These are phyloP conservation scores for Tulasnella sp. DNA, from an alignment of 768 basidiomycete genomes.

Conservation along the genomic window DNA sequence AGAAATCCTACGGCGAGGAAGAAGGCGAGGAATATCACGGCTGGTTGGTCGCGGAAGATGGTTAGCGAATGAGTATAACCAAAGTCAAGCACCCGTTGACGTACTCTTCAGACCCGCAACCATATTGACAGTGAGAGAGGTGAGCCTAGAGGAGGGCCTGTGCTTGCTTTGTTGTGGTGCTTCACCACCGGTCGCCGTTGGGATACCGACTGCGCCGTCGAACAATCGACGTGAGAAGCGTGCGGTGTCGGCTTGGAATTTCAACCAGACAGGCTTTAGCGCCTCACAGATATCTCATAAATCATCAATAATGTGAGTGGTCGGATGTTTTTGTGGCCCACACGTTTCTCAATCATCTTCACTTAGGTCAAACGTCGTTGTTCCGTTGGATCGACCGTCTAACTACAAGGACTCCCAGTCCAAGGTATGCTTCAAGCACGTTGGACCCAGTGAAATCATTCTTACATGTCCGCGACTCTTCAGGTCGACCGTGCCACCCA, in stretches of 20 bases:
- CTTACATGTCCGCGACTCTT: constrained; percentile 18
- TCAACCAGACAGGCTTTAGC: background rate
- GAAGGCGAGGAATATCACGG: background rate
- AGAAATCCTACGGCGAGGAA: too few relatives aligned
- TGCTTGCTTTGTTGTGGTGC: background rate
- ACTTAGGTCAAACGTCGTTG: constrained; percentile 72
- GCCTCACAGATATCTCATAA: background rate
- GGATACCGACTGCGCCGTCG: background rate
- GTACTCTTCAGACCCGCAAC: constrained; percentile 10
- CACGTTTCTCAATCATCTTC: background rate
- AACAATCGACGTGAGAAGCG: constrained; percentile 9
- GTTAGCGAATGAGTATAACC: too few relatives aligned
- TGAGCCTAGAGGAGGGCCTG: background rate
- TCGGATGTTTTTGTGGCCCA: background rate
- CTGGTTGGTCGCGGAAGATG: too few relatives aligned
- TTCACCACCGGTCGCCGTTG: background rate
- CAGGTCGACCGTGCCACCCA: constrained; percentile 55
- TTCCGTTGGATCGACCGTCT: constrained; percentile 80
- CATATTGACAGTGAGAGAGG: constrained; percentile 1
- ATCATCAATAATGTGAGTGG: background rate
- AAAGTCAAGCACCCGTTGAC: background rate
- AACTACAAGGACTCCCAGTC: constrained; percentile 93
- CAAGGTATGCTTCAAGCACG: constrained; percentile 33
- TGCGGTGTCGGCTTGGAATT: constrained; percentile 7
- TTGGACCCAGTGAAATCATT: constrained; percentile 4